A percentile compares a stretch with the other conserved stretches of the same genome.
Conservation (phyloP, 371 early-diverging fungal species). For the Mortierella sp. region DNA sequence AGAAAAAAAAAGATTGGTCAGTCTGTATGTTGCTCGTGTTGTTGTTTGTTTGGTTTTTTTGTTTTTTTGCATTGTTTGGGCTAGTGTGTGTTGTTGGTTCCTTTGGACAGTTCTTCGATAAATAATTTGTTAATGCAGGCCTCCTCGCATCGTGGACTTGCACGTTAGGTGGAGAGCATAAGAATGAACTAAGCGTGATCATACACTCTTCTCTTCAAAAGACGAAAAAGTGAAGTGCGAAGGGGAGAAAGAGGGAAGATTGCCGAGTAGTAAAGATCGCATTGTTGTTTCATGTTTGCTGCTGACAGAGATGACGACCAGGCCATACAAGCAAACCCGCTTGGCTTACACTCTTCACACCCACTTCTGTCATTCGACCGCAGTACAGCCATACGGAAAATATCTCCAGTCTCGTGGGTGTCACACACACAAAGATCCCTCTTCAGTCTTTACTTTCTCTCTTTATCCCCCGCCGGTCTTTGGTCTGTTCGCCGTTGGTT, state of each 20-base stretch:
- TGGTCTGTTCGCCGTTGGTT: neutral
- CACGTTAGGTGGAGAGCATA: neutral
- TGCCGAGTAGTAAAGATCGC: neutral
- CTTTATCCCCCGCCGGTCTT: neutral
- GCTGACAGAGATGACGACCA: neutral
- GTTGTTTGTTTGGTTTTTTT: neutral
- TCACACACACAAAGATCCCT: neutral
- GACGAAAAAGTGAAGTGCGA: neutral
- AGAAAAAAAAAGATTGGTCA: slow-evolving; percentile 10
- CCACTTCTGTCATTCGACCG: neutral
- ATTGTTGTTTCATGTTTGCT: neutral
- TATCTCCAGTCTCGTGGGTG: neutral
- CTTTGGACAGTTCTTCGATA: no score
- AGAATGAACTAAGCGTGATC: neutral
- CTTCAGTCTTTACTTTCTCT: neutral
- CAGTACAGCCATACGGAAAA: neutral
- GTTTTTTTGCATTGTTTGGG: neutral
- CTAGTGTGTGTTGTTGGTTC: neutral
- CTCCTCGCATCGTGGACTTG: no score
- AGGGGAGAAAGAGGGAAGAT: neutral
- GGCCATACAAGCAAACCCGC: neutral
- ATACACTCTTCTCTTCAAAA: neutral
- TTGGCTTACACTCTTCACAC: neutral
- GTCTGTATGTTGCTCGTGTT: neutral
- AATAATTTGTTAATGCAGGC: no score